Base-by-base conservation (phyloP, 192 early-diverging fungal genomes). In the Chytriomyces hyalinus region DNA sequence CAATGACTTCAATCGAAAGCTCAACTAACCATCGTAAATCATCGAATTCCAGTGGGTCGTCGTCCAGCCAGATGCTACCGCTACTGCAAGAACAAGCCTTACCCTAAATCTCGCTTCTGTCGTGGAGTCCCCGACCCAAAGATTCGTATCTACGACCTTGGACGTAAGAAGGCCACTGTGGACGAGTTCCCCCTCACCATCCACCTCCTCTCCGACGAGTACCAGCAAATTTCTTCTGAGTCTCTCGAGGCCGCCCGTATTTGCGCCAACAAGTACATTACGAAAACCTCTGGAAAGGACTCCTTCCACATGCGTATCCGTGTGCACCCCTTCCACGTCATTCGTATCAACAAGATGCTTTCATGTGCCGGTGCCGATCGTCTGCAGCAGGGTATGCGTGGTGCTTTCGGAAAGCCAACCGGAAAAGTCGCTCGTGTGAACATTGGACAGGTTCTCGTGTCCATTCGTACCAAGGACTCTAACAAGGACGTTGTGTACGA, bases 271-370 rank as follows among this genome's bases (percentile, higher is more conserved):
- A 98, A 98, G 92, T 99, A 97, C 91, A 97, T 99, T 76, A 87
- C 92, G 87, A 99, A 99, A 91, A 84, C 84, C 66, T 89, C 96
- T 43, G 97, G 97, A 65, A 99, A 99, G 91, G 97, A 98, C 81
- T 95, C 96, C 57, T 99, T 98, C 96, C 97, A 99, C 88, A 88
- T 99, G 93, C 92, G 97, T 77, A 90, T 99, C 75, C 93, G 97
- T 80, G 94, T 99, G 72, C 97, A 98, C 85, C 97, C 96, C 26
- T 98, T 93, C 94, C 97, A 99, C 86, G 97, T 99, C 26, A 87
- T 95, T 78, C 95, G 97, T 77, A 99, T 99, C 93, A 98, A 99
- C 93, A 99, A 99, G 90, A 99, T 99, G 97, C 91, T 98, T 87
- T 97, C 95, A 67, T 99, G 97, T 85, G 97, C 97, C 77, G 97